Conservation (phyloP, 352 stramenopile species). For the Phytopythium vexans region DNA sequence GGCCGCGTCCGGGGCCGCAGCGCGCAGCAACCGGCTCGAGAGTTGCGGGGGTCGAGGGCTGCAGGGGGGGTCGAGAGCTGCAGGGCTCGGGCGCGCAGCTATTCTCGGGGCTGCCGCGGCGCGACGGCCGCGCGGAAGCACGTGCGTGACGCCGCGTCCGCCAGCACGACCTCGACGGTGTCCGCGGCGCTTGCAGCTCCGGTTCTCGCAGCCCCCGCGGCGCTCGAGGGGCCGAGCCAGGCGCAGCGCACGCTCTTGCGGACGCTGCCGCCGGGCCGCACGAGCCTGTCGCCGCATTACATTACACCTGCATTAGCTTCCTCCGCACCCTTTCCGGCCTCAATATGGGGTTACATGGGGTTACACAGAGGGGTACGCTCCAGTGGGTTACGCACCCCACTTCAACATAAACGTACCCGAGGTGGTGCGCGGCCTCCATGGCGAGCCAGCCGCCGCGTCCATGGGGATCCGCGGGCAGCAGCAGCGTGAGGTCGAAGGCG, state of each 20-base stretch:
- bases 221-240: no score
- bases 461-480: slow-evolving; percentile 24
- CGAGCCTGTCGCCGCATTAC: slow-evolving; percentile 11
- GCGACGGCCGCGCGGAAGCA: slow-evolving; percentile 28
- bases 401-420: slow-evolving; percentile 67
- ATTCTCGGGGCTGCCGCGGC: slow-evolving; percentile 8
- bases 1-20: no score
- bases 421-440: slow-evolving; percentile 64
- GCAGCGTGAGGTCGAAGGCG: slow-evolving; percentile 66
- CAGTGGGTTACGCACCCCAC: slow-evolving; percentile 2
- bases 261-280: slow-evolving; percentile 48
- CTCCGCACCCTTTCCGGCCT: not conserved
- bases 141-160: slow-evolving; percentile 52
- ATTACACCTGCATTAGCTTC: no score
- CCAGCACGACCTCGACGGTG: slow-evolving; percentile 48
- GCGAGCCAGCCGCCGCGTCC: slow-evolving; percentile 25
- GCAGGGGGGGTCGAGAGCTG: no score
- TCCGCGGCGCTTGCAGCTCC: no score
- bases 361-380: slow-evolving; percentile 2
- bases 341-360: slow-evolving; percentile 1
- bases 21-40: no score
- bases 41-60: no score
- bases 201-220: no score
- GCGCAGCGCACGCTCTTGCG: slow-evolving; percentile 58
- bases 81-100: no score